Evolutionary conservation across 148 eudicot genomes (phyloP).

Genomic region (Rhododendron simsii): DNA sequence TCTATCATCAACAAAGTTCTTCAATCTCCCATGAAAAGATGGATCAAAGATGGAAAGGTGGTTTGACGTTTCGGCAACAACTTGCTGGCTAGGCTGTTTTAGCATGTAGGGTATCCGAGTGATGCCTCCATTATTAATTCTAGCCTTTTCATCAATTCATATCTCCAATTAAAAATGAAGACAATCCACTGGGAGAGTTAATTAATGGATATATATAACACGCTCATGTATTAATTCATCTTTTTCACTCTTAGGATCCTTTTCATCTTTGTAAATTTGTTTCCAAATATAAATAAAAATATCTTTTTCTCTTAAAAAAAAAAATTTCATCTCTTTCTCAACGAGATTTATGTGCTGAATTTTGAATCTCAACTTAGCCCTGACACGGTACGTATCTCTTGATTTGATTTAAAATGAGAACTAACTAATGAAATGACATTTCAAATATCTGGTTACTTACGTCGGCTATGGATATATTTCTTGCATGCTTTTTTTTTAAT

Average conservation of each 20-base stretch:
- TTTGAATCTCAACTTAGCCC: no score
- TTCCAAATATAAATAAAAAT: no score
- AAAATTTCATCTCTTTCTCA: no score
- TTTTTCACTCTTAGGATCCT: neutral
- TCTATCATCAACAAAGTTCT: neutral
- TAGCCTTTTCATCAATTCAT: neutral
- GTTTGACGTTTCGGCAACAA: neutral
- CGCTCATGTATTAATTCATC: neutral
- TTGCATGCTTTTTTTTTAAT: no score
- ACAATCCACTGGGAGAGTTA: neutral
- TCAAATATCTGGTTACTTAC: no score
- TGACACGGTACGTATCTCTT: no score
- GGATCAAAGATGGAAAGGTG: neutral
- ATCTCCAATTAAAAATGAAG: neutral
- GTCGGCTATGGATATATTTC: no score
- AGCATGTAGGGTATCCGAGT: neutral
- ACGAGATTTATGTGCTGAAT: no score
- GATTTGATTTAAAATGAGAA: no score
- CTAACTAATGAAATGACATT: no score
- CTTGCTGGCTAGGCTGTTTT: neutral
- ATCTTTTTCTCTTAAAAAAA: no score
- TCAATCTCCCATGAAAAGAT: neutral
- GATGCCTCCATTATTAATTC: neutral
- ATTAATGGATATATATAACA: neutral
- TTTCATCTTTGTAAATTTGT: no score